Evolutionary conservation across 1,284 basidiomycete species (phyloP).

Genomic region (Wallemia ichthyophaga): DNA sequence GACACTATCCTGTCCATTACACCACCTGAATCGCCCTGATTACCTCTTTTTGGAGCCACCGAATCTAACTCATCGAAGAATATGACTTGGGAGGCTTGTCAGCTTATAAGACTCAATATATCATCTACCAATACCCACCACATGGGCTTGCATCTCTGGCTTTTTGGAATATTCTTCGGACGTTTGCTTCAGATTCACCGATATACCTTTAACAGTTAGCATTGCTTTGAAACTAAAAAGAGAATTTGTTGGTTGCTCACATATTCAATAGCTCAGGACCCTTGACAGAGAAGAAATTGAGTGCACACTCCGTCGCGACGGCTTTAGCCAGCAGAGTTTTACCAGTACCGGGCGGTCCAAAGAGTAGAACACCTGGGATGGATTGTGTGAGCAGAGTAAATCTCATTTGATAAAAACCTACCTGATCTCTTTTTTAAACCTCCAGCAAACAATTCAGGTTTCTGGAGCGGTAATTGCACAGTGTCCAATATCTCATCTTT

Average conservation of each 20-base stretch:
- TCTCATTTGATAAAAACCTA: constrained; percentile 16
- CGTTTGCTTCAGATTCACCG: constrained; percentile 88
- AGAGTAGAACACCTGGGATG: constrained; percentile 41
- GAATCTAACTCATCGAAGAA: constrained; percentile 98
- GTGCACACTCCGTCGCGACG: constrained; percentile 81
- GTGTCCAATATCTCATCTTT: constrained; percentile 90
- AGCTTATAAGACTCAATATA: constrained; percentile 85
- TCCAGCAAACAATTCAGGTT: constrained; percentile 72
- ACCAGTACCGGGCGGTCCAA: constrained; percentile 73
- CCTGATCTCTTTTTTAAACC: constrained; percentile 90
- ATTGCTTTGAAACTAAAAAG: too few relatives aligned
- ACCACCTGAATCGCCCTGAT: constrained; percentile 48
- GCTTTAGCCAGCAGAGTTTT: constrained; percentile 72
- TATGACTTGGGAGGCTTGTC: constrained; percentile 53
- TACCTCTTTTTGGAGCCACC: constrained; percentile 92
- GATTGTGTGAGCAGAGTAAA: background rate
- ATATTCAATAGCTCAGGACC: constrained; percentile 95
- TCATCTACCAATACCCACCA: constrained; percentile 29
- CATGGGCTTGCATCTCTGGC: constrained; percentile 41
- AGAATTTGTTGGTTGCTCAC: too few relatives aligned
- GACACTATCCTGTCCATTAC: constrained; percentile 97
- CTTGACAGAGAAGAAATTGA: constrained; percentile 62
- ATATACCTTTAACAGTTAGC: constrained; percentile 27
- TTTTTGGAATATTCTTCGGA: constrained; percentile 87
- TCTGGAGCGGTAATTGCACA: constrained; percentile 75